A percentile compares a stretch with the other conserved stretches of the same genome.
phyloP scores from a whole-genome alignment of 2,329 filamentous ascomycete genomes.

The Hypoxylon sp. region DNA sequence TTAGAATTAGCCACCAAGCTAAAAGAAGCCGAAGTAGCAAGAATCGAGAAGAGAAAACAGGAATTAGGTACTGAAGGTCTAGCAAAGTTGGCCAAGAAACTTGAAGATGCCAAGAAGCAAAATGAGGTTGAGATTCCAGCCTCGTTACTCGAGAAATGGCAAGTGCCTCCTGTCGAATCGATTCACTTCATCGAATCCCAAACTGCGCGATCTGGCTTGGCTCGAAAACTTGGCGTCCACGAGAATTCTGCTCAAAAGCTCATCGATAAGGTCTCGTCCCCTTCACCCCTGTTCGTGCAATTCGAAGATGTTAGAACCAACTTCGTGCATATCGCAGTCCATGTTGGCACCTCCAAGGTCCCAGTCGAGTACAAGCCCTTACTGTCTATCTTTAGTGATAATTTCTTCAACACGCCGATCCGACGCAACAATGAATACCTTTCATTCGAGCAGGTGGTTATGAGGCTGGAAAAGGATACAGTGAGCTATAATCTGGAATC shows the following conservation, averaged over 20 bases:
- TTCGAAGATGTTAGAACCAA: constrained; percentile 95
- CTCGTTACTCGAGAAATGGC: constrained; percentile 84
- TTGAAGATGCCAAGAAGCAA: constrained; percentile 87
- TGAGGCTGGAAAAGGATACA: constrained; percentile 91
- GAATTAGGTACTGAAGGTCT: constrained; percentile 87
- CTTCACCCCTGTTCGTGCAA: constrained; percentile 89
- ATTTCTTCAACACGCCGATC: constrained; percentile 95
- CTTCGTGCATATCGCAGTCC: constrained; percentile 88
- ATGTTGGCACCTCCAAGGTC: constrained; percentile 83
- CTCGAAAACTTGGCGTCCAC: constrained; percentile 76
- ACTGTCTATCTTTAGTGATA: constrained; percentile 86
- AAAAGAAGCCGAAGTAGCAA: constrained; percentile 83
- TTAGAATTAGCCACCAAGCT: constrained; percentile 82
- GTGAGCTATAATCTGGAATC: constrained; percentile 84
- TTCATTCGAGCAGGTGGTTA: constrained; percentile 92
- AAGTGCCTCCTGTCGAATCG: constrained; percentile 86
- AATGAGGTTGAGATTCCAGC: constrained; percentile 91
- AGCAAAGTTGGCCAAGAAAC: constrained; percentile 78
- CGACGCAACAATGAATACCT: constrained; percentile 80
- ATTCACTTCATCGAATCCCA: constrained; percentile 95
- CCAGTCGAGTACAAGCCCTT: constrained; percentile 89
- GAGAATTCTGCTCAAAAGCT: constrained; percentile 80
- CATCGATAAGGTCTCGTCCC: constrained; percentile 77
- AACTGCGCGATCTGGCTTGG: constrained; percentile 86
- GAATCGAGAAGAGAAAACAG: constrained; percentile 83